A percentile compares a stretch with the other conserved stretches of the same genome.
These are phyloP conservation scores for Globisporangium nodosum DNA, from an alignment of 352 stramenopile species.

Conservation along the genomic window DNA sequence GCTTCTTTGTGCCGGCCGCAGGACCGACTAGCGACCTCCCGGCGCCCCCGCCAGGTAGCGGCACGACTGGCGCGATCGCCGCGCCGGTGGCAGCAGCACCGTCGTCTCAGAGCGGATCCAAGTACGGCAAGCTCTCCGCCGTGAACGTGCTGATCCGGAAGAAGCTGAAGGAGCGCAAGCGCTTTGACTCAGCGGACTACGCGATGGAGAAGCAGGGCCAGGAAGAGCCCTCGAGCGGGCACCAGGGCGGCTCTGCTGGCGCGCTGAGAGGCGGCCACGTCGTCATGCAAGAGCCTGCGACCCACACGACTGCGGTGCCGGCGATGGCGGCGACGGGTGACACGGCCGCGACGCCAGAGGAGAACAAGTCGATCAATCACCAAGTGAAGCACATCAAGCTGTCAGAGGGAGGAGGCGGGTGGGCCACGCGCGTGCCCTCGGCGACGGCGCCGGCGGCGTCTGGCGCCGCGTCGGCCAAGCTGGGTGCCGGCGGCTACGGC, in stretches of 20 bases:
- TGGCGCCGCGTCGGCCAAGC: slow-evolving; percentile 12
- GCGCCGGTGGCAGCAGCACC: slow-evolving; percentile 1
- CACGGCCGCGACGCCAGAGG: slow-evolving; percentile 2
- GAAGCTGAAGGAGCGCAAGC: slow-evolving; percentile 76
- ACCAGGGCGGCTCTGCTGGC: slow-evolving; percentile 16
- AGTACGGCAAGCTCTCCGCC: slow-evolving; percentile 61
- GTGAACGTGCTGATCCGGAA: slow-evolving; percentile 75
- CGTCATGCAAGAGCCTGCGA: slow-evolving; percentile 17
- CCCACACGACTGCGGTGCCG: slow-evolving; percentile 1
- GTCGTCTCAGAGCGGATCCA: slow-evolving; percentile 16
- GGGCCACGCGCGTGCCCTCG: slow-evolving; percentile 11
- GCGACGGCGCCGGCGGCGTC: not conserved
- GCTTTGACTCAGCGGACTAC: slow-evolving; percentile 81
- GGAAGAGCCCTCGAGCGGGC: slow-evolving; percentile 5
- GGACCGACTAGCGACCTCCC: not conserved
- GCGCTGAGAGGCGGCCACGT: slow-evolving; percentile 15
- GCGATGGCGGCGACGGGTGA: not conserved
- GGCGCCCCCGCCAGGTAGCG: not conserved
- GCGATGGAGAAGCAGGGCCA: slow-evolving; percentile 55
- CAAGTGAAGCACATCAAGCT: slow-evolving; percentile 81
- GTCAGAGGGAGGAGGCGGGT: slow-evolving; percentile 29
- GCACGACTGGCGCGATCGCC: not conserved
- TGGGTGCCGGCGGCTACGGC: slow-evolving; percentile 8
- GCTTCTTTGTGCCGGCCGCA: slow-evolving; percentile 4
- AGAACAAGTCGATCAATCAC: slow-evolving; percentile 34